Conservation (phyloP, 805 yeast genomes). For the Spathaspora sp. region DNA sequence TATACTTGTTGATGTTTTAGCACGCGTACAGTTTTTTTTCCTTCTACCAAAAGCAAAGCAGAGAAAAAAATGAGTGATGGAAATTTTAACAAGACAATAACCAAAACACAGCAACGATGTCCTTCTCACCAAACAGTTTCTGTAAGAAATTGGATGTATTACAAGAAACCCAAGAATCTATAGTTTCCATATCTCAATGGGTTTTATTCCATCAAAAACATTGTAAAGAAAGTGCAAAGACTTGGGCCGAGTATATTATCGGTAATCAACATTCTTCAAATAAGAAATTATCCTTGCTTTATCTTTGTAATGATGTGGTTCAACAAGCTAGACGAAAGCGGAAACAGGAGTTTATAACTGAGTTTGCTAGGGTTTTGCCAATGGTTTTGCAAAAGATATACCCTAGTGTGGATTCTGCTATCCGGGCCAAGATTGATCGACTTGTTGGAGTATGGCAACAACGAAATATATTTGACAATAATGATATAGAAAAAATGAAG, state of each 20-base stretch:
- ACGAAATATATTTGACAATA: slow-evolving; percentile 39
- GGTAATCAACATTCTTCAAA: slow-evolving; percentile 5
- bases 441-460: slow-evolving; percentile 58
- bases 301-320: slow-evolving; percentile 76
- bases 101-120: slow-evolving; percentile 23
- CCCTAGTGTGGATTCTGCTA: slow-evolving; percentile 24
- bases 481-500: slow-evolving; percentile 25
- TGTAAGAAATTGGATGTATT: slow-evolving; percentile 32
- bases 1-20: background rate
- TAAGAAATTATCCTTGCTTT: slow-evolving; percentile 55
- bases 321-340: slow-evolving; percentile 70
- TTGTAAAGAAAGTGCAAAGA: slow-evolving; percentile 27
- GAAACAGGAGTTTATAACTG: slow-evolving; percentile 53
- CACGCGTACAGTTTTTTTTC: background rate
- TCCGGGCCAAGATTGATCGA: slow-evolving; percentile 47
- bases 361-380: slow-evolving; percentile 52
- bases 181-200: slow-evolving; percentile 46
- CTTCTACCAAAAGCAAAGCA: background rate
- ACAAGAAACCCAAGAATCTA: slow-evolving; percentile 44
- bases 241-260: slow-evolving; percentile 32
- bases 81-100: background rate
- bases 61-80: background rate
- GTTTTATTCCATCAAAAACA: slow-evolving; percentile 43
- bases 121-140: slow-evolving; percentile 34
- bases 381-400: slow-evolving; percentile 31